Evolutionary conservation across 306 rosid genomes (phyloP).

Genomic region (Inga leiocalycina): DNA sequence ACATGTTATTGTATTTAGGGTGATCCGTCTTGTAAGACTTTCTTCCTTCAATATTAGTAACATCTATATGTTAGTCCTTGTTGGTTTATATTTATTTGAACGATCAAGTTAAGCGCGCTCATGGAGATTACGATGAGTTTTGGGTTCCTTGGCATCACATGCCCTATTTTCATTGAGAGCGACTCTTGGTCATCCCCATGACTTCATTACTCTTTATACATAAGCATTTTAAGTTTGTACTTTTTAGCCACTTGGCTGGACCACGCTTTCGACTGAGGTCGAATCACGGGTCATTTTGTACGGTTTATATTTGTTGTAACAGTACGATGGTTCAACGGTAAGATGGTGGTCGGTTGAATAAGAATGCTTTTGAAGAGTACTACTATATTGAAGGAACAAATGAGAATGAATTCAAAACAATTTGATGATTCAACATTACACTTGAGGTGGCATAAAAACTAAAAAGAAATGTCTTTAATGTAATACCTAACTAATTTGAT

Average conservation of each 20-base stretch:
- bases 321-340: background rate
- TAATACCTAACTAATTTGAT: too few species aligned
- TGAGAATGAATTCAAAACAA: background rate
- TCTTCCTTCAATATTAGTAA: background rate
- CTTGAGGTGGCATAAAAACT: background rate
- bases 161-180: background rate
- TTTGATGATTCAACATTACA: background rate
- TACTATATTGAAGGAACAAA: background rate
- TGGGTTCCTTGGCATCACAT: background rate
- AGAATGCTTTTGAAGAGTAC: background rate
- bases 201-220: background rate
- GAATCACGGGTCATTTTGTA: background rate
- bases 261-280: background rate
- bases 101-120: background rate
- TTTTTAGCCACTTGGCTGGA: background rate
- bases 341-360: background rate
- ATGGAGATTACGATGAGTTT: background rate
- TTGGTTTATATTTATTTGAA: background rate
- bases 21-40: background rate
- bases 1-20: slow-evolving; percentile 9
- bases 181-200: background rate
- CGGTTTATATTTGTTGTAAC: background rate
- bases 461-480: too few species aligned
- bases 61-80: slow-evolving; percentile 10
- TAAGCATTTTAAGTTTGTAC: background rate